These are phyloP conservation scores for Acanthamoeba sp. DNA, from an alignment of 208 protist genomes.

Conservation along the genomic window DNA sequence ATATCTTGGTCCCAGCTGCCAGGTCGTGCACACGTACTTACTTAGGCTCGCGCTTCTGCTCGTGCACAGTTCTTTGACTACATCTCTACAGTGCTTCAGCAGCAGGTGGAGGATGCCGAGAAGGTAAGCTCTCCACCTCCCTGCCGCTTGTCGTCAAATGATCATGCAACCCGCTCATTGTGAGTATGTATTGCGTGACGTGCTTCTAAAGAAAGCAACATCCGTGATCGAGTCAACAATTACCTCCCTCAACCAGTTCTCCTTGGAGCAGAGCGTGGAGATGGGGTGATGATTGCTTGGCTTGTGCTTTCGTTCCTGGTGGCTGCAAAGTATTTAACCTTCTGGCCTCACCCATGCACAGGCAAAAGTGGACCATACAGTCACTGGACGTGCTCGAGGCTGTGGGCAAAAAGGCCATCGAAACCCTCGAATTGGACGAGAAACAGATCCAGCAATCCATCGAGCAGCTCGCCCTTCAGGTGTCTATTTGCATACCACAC, in stretches of 20 bases:
- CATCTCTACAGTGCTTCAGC: slow-evolving; percentile 6
- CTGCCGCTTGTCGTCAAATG: not conserved
- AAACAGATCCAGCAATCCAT: slow-evolving; percentile 44
- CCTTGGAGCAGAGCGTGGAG: slow-evolving; percentile 25
- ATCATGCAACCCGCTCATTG: no score
- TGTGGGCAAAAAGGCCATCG: slow-evolving; percentile 31
- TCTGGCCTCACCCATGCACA: not conserved
- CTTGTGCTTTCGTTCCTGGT: not conserved
- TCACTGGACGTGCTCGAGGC: slow-evolving; percentile 50
- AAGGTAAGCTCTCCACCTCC: slow-evolving; percentile 1
- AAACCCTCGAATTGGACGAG: slow-evolving; percentile 23
- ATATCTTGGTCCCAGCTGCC: not conserved
- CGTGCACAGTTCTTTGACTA: slow-evolving; percentile 6
- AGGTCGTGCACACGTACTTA: not conserved
- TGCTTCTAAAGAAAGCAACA: not conserved
- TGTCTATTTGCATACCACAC: no score
- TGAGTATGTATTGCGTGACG: no score
- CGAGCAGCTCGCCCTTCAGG: not conserved
- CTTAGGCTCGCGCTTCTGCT: not conserved
- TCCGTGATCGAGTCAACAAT: slow-evolving; percentile 18
- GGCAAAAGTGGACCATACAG: slow-evolving; percentile 40
- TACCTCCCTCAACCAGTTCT: slow-evolving; percentile 17
- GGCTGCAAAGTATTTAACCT: no score
- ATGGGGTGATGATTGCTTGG: not conserved
- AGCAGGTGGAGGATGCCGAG: slow-evolving; percentile 39